A percentile compares a stretch with the other conserved stretches of the same genome.
phyloP scores from a whole-genome alignment of 164 flowering plant species.

The Liriodendron chinense region DNA sequence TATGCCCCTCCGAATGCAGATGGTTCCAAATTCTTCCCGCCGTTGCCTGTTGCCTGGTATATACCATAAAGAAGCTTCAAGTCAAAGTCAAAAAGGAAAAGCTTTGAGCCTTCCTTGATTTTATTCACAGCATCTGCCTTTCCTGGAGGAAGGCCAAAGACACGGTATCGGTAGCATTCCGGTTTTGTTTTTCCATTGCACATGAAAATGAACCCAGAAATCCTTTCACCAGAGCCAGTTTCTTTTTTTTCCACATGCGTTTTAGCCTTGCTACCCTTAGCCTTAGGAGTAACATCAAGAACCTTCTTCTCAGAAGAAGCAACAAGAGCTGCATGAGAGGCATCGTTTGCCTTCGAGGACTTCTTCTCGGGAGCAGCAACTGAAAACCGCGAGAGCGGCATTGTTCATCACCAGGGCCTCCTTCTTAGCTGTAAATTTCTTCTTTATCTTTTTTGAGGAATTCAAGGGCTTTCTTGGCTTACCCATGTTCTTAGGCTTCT shows the following conservation, averaged over 20 bases:
- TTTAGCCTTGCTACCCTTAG: not conserved
- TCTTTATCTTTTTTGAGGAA: constrained; percentile 13
- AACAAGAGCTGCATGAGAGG: not conserved
- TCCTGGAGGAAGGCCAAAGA: constrained; percentile 17
- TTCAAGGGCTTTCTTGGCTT: not conserved
- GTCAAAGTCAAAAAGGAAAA: constrained; percentile 15
- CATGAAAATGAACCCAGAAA: constrained; percentile 20
- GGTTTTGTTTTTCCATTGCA: constrained; percentile 16
- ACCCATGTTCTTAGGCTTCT: constrained; percentile 8
- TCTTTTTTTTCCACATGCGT: not conserved
- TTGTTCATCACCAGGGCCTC: not conserved
- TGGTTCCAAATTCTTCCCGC: constrained; percentile 16
- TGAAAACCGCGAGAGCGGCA: too few relatives aligned
- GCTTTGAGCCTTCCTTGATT: constrained; percentile 14
- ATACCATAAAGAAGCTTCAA: constrained; percentile 20
- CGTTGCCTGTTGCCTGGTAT: constrained; percentile 9
- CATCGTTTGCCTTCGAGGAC: not conserved
- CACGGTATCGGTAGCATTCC: constrained; percentile 15
- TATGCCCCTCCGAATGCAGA: constrained; percentile 16
- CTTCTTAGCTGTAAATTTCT: constrained; percentile 7
- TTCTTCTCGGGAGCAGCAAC: too few relatives aligned
- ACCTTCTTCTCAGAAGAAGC: not conserved
- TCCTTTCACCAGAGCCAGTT: not conserved
- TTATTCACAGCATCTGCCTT: constrained; percentile 11
- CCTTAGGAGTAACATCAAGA: not conserved